These are phyloP conservation scores for Didymella segeticola DNA, from an alignment of 2,329 filamentous ascomycete species.

Conservation along the genomic window DNA sequence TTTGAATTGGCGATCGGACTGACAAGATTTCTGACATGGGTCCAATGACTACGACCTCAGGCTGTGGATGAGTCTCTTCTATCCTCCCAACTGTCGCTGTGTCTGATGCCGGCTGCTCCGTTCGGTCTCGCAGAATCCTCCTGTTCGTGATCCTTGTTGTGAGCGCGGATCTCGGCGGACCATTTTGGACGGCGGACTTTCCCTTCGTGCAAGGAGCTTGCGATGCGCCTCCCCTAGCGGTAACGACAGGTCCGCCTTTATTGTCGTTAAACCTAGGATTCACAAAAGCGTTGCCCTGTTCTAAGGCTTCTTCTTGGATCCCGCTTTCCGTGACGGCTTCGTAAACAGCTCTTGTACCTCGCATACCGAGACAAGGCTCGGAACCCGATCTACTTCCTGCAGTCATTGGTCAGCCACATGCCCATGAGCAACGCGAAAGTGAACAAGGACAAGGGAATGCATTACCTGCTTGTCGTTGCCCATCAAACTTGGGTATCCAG, in stretches of 20 bases:
- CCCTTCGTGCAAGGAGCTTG: neutral
- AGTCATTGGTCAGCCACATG: neutral
- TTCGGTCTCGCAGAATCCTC: neutral
- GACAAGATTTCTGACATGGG: neutral
- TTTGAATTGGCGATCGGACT: neutral
- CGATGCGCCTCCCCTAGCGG: neutral
- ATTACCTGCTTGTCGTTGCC: neutral
- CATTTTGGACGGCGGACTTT: neutral
- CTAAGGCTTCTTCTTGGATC: neutral
- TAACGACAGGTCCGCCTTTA: neutral
- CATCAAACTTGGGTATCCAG: neutral
- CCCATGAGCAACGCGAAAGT: neutral
- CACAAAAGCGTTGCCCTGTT: neutral
- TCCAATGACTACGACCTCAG: neutral
- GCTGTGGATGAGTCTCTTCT: neutral
- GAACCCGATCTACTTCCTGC: neutral
- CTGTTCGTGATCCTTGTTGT: neutral
- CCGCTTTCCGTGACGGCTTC: neutral
- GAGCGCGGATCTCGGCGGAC: neutral
- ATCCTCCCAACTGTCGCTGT: neutral
- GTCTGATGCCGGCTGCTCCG: neutral
- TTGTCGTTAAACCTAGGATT: neutral
- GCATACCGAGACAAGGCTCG: neutral
- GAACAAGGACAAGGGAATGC: neutral
- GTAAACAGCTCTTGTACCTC: neutral